Evolutionary conservation across 2,329 filamentous ascomycete genomes (phyloP).

Genomic region (Phialophora tarda): DNA sequence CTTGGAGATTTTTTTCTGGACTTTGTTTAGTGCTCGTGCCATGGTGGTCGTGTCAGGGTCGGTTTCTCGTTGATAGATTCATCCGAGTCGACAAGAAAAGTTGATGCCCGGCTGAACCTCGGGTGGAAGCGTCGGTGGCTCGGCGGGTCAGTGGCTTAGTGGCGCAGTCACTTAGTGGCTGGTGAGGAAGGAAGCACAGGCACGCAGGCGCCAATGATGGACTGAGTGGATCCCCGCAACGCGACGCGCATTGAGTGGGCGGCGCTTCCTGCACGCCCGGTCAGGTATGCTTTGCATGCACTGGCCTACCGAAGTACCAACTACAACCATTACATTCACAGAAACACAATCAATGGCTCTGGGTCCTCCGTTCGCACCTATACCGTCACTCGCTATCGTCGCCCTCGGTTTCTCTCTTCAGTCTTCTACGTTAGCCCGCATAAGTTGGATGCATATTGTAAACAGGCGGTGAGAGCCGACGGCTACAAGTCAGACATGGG

Average conservation of each 20-base stretch:
- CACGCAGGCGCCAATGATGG: neutral
- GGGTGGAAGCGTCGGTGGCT: neutral
- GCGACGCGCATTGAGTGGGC: constrained; percentile 6
- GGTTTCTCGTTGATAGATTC: neutral
- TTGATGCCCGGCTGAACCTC: constrained; percentile 29
- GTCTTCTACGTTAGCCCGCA: neutral
- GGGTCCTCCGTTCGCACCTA: neutral
- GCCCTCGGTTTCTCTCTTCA: neutral
- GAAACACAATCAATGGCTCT: constrained; percentile 20
- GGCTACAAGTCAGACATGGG: constrained; percentile 45
- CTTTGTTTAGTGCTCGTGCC: constrained; percentile 79
- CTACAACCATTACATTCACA: constrained; percentile 1
- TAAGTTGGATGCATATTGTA: neutral
- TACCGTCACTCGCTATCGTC: constrained; percentile 1
- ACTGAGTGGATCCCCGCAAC: constrained; percentile 5
- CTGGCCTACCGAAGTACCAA: neutral
- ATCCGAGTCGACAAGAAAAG: constrained; percentile 10
- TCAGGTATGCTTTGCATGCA: neutral
- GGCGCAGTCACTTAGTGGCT: constrained; percentile 1
- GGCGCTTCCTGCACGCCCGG: neutral
- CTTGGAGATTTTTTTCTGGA: constrained; percentile 86
- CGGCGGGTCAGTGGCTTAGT: neutral
- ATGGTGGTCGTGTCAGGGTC: constrained; percentile 56
- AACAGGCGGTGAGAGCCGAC: constrained; percentile 33
- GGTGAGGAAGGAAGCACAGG: constrained; percentile 1